Evolutionary conservation across 1,139 yeast species (phyloP), one percentile per base, ranked within the genome.

Genomic region (Starmera stellimalicola): DNA sequence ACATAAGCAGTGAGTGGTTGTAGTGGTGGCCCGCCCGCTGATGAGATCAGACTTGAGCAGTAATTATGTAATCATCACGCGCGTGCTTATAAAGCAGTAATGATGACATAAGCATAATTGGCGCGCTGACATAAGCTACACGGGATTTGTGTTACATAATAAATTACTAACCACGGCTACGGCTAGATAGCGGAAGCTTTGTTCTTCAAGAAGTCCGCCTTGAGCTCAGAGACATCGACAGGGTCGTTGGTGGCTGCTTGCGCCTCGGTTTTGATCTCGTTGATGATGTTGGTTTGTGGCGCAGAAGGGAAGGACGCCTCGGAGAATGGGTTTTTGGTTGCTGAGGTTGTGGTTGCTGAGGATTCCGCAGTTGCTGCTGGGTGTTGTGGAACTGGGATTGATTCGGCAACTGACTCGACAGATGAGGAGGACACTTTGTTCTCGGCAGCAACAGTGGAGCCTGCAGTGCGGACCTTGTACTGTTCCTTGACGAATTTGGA

Each of bases 391-490:
- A 47, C 43, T 29, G 48, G 36, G 16, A 50, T 43, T 33, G 48
- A 43, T 26, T 55, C 41, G 35, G 51, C 42, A 29, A 49, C 41
- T 22, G 55, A 48, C 26, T 58, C 41, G 27, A 58, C 41, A 34
- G 52, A 41, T 57, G 62, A 53, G 50, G 66, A 18, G 14, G 23
- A 16, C 9, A 14, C 14, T n/a, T 23, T 9, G 17, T 17, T 9
- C 14, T 12, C 16, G 15, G 23, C 8, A 41, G 79, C 75, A 44
- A 81, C 79, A 35, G 82, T 75, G 33, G 81, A 63, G 35, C 84
- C 78, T 33, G 83, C 83, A 45, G 84, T 76, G 73, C 84, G 76
- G 42, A 73, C 70, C 39, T 54, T 52, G 37, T 82, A 80, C 51
- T 76, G 57, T 55, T 73, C 69, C 37, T 75, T 68, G 52, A 71